Percentiles rank a stretch among this genome's conserved stretches.
Evolutionary conservation across 306 rosid species (phyloP).

Genomic region (Crataegus laevigata): DNA sequence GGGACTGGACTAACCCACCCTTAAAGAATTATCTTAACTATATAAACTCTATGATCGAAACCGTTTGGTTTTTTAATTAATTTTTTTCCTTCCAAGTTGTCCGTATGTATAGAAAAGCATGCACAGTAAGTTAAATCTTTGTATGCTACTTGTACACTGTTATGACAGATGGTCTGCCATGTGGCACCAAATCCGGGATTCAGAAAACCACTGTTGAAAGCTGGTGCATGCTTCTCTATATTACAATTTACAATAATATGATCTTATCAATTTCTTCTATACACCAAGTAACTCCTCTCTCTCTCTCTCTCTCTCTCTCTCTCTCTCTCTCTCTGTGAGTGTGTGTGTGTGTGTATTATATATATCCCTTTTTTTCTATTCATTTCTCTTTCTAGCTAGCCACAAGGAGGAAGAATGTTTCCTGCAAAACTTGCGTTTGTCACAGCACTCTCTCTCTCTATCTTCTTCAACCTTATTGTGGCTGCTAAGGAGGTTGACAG

Average conservation of each 20-base stretch:
- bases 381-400: background rate
- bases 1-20: too few relatives aligned
- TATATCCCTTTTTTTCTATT: background rate
- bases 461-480: conserved; percentile 5
- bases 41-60: too few relatives aligned
- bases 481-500: background rate
- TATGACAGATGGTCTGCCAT: conserved; percentile 29
- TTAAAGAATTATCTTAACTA: too few relatives aligned
- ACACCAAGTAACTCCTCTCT: background rate
- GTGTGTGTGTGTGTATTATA: background rate
- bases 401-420: background rate
- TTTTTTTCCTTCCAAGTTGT: background rate
- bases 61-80: too few relatives aligned
- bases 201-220: background rate
- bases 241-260: too few relatives aligned
- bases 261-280: too few relatives aligned
- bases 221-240: background rate
- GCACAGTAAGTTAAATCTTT: background rate
- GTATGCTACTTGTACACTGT: background rate
- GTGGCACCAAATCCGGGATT: conserved; percentile 22
- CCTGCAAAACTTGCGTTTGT: conserved; percentile 1
- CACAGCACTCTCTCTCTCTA: conserved; percentile 1
- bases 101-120: background rate
- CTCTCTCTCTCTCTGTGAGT: too few relatives aligned
- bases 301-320: too few relatives aligned